phyloP scores from a whole-genome alignment of 169 alveolate genomes.

The Plasmodium cynomolgi region DNA sequence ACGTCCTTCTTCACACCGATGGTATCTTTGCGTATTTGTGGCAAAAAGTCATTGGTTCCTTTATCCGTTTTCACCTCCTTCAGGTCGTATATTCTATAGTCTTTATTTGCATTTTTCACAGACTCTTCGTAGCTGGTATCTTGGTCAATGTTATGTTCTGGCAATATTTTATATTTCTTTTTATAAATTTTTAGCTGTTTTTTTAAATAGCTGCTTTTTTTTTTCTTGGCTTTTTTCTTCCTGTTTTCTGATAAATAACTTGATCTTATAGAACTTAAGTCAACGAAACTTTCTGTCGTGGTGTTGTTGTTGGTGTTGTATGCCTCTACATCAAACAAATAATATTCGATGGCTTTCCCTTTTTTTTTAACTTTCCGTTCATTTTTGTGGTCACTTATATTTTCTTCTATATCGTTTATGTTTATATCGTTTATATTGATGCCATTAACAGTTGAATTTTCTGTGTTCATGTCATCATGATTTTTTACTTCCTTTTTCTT shows the following conservation, averaged over 20 bases:
- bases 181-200: slow-evolving; percentile 41
- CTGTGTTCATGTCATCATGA: slow-evolving; percentile 18
- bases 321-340: slow-evolving; percentile 48
- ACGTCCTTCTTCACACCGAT: slow-evolving; percentile 18
- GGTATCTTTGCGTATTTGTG: slow-evolving; percentile 15
- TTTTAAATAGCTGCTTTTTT: slow-evolving; percentile 22
- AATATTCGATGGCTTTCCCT: slow-evolving; percentile 34
- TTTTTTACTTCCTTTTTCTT: slow-evolving; percentile 20
- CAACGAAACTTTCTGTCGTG: slow-evolving; percentile 20
- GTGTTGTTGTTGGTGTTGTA: slow-evolving; percentile 23
- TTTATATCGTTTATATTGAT: slow-evolving; percentile 55
- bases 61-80: slow-evolving; percentile 59
- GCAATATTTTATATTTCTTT: slow-evolving; percentile 59
- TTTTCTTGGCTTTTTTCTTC: slow-evolving; percentile 50
- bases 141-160: slow-evolving; percentile 61
- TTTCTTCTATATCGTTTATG: slow-evolving; percentile 68
- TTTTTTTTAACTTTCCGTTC: slow-evolving; percentile 9
- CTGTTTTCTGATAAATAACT: slow-evolving; percentile 48
- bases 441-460: slow-evolving; percentile 26
- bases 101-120: slow-evolving; percentile 31
- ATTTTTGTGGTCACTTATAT: slow-evolving; percentile 15
- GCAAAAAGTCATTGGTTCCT: slow-evolving; percentile 7
- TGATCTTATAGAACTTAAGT: slow-evolving; percentile 47
- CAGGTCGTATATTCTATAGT: slow-evolving; percentile 23
- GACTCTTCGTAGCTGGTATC: slow-evolving; percentile 68